Evolutionary conservation across 805 yeast species (phyloP), one percentile per base, ranked within the genome.

Genomic region (Candida sonorensis): DNA sequence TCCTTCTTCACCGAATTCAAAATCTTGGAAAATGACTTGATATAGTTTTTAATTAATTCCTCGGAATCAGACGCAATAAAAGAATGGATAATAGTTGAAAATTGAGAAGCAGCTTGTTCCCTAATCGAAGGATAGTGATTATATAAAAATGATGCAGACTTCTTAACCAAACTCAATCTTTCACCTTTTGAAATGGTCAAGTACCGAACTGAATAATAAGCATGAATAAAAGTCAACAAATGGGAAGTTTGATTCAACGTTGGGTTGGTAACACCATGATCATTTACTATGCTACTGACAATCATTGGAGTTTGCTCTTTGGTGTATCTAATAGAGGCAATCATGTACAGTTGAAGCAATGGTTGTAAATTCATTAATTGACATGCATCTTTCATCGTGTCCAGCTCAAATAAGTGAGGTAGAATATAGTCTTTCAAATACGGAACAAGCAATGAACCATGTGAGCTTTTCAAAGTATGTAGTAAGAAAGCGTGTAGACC

Each of bases 61-160:
- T 57, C 74, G 37, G 60, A 61, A 29, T 57, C 70, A 21, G 51
- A 68, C 38, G 66, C 75, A 29, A 69, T 74, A 42, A 64, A 69
- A 17, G 72, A 66, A 48, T 88, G 88, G 25, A 90, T 70, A 38
- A 92, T 72, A 4, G 90, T 85, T 0, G 94, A 75, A n/a, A 90
- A 65, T 2, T 86, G 80, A 2, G 64, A 61, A 0, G 92, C 75
- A 1, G 92, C 84, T 6, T 73, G 62, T 32, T 76, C 81, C 36
- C 97, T 64, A 4, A 90, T 83, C 36, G 84, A 90, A 13, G 81
- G 69, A 39, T 78, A 82, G 22, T 64, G 62, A 47, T 77, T 81
- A 40, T 69, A 72, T 34, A 85, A 57, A 42, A 81, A 59, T 3
- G 62, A 53, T 21, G 67, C 62, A 3, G 81, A 72, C 31, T 73